These are phyloP conservation scores for Henningerozyma blattae DNA, from an alignment of 805 yeast genomes.

Conservation along the genomic window DNA sequence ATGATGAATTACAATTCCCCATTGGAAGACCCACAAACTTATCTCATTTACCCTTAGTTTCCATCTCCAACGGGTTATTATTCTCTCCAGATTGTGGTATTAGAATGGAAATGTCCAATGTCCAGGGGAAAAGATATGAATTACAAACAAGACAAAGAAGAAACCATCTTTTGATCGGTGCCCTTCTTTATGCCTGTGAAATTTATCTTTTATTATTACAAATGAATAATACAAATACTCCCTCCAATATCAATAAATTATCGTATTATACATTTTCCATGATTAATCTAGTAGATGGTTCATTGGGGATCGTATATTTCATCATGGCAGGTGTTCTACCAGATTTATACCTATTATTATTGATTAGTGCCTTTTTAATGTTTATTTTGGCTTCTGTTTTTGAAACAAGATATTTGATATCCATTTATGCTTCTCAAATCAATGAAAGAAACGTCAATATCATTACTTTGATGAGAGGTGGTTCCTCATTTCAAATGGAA, in stretches of 20 bases:
- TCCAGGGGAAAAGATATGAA: constrained; percentile 49
- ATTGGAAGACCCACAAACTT: constrained; percentile 62
- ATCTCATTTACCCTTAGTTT: constrained; percentile 39
- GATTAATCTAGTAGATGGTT: constrained; percentile 58
- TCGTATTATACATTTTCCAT: constrained; percentile 58
- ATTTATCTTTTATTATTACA: constrained; percentile 51
- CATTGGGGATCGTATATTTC: constrained; percentile 49
- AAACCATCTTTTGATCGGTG: constrained; percentile 31
- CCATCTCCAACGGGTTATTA: constrained; percentile 42
- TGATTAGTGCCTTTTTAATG: constrained; percentile 57
- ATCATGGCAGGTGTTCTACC: constrained; percentile 44
- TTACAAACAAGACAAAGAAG: constrained; percentile 27
- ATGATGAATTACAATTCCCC: constrained; percentile 61
- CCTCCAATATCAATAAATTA: constrained; percentile 65
- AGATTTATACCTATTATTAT: constrained; percentile 51
- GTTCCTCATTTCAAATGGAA: constrained; percentile 9
- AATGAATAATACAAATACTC: constrained; percentile 61
- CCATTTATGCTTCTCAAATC: constrained; percentile 55
- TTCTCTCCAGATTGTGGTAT: constrained; percentile 89
- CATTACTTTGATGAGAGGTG: constrained; percentile 54
- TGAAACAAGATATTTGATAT: constrained; percentile 61
- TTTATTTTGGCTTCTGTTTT: constrained; percentile 61
- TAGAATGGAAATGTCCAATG: constrained; percentile 28
- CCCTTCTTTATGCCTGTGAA: constrained; percentile 38
- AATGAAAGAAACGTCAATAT: constrained; percentile 60